These are phyloP conservation scores for Calonectria crousiana DNA, from an alignment of 2,329 filamentous ascomycete genomes.

Conservation along the genomic window DNA sequence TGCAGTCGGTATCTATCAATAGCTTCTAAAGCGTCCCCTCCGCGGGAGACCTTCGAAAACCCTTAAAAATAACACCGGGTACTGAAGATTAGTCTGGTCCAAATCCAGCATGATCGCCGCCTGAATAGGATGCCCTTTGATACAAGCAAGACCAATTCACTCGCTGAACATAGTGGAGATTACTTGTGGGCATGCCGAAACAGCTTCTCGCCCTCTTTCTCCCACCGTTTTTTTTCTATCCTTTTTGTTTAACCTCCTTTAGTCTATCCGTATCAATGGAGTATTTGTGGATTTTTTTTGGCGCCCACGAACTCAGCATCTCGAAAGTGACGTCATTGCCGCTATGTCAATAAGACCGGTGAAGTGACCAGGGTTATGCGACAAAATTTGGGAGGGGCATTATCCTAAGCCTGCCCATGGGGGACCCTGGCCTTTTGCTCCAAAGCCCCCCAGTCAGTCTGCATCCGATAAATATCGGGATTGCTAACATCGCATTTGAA, in stretches of 20 bases:
- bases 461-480: slow-evolving; percentile 18
- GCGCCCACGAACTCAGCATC: slow-evolving; percentile 11
- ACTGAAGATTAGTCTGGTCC: background rate
- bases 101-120: slow-evolving; percentile 4
- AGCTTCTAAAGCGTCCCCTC: background rate
- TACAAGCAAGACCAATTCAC: slow-evolving; percentile 6
- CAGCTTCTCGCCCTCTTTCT: background rate
- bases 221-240: background rate
- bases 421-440: background rate
- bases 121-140: background rate
- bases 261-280: background rate
- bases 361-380: slow-evolving; percentile 4
- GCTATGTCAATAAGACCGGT: slow-evolving; percentile 6
- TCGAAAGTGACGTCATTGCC: slow-evolving; percentile 20
- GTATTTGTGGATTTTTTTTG: slow-evolving; percentile 1
- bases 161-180: background rate
- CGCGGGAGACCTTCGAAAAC: background rate
- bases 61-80: background rate
- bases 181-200: background rate
- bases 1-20: background rate
- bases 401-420: slow-evolving; percentile 7
- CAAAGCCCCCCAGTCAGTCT: slow-evolving; percentile 7
- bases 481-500: slow-evolving; percentile 25
- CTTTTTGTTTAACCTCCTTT: background rate
- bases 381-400: background rate